phyloP scores from a whole-genome alignment of 371 early-diverging fungal genomes.

The Entomophthora muscae region DNA sequence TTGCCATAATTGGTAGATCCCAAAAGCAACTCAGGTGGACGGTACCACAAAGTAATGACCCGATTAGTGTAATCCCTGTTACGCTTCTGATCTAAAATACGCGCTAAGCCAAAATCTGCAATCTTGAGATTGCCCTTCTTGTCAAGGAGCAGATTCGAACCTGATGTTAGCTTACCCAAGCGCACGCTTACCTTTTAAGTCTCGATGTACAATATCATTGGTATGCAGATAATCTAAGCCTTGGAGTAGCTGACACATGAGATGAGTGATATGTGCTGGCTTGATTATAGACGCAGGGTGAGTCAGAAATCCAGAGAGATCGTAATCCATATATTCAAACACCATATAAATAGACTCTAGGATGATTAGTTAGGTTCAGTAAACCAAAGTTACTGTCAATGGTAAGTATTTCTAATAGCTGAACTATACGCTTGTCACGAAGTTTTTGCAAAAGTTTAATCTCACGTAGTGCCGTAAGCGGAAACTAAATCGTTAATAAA shows the following conservation, averaged over 20 bases:
- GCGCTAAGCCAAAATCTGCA: conserved; percentile 88
- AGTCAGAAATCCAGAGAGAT: conserved; percentile 77
- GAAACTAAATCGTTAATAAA: conserved; percentile 30
- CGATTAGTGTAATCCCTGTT: conserved; percentile 77
- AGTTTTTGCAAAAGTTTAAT: conserved; percentile 64
- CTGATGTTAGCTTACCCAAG: conserved; percentile 13
- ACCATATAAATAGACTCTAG: conserved; percentile 72
- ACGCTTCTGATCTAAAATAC: conserved; percentile 13
- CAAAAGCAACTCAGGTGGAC: conserved; percentile 94
- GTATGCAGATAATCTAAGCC: conserved; percentile 78
- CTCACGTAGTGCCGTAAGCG: conserved; percentile 88
- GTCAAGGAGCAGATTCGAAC: conserved; percentile 84
- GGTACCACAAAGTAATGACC: conserved; percentile 98
- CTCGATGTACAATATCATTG: conserved; percentile 63
- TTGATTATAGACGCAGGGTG: conserved; percentile 57
- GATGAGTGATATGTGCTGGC: conserved; percentile 62
- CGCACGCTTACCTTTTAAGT: conserved; percentile 60
- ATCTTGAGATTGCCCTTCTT: conserved; percentile 72
- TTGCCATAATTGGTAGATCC: conserved; percentile 84
- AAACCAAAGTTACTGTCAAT: conserved; percentile 24
- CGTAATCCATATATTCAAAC: conserved; percentile 95
- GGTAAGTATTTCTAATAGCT: conserved; percentile 67
- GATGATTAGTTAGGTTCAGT: conserved; percentile 11
- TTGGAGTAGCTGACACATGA: conserved; percentile 70
- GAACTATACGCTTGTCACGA: conserved; percentile 69